Evolutionary conservation across 106 monocot genomes (phyloP).

Genomic region (Allium fistulosum): DNA sequence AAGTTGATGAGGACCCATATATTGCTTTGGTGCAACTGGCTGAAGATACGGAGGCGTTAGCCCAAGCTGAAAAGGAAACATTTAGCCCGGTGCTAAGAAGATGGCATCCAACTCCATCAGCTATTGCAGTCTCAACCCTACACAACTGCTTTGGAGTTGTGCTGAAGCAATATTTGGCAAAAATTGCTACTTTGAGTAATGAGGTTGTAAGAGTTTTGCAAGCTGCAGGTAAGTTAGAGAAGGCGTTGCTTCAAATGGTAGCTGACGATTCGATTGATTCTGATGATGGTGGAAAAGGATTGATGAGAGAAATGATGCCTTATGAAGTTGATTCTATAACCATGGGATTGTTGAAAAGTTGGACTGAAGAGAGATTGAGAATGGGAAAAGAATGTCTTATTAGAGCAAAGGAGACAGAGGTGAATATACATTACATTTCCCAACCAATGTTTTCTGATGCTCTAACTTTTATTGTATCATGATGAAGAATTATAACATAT

Average conservation of each 20-base stretch:
- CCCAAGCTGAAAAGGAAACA: slow-evolving; percentile 45
- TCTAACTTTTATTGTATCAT: too few relatives aligned
- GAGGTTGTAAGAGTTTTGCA: slow-evolving; percentile 66
- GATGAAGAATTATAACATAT: too few relatives aligned
- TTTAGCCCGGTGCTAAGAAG: slow-evolving; percentile 62
- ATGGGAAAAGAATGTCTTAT: slow-evolving; percentile 41
- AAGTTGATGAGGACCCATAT: slow-evolving; percentile 48
- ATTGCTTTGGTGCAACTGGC: slow-evolving; percentile 46
- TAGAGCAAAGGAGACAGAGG: slow-evolving; percentile 87
- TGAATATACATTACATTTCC: slow-evolving; percentile 8
- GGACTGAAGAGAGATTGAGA: slow-evolving; percentile 74
- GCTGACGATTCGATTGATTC: slow-evolving; percentile 45
- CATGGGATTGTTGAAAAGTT: slow-evolving; percentile 40
- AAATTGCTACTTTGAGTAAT: slow-evolving; percentile 36
- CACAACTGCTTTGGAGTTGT: slow-evolving; percentile 68
- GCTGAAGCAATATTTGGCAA: slow-evolving; percentile 61
- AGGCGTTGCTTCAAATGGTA: slow-evolving; percentile 66
- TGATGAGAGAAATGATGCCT: slow-evolving; percentile 68
- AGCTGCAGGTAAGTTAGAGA: slow-evolving; percentile 72
- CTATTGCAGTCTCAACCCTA: slow-evolving; percentile 57
- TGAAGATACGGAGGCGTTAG: slow-evolving; percentile 59
- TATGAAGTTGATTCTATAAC: slow-evolving; percentile 69
- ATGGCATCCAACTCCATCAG: slow-evolving; percentile 56
- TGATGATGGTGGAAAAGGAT: slow-evolving; percentile 56
- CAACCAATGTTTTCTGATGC: too few relatives aligned